Conservation (phyloP, 306 rosid species). For the cucumber (Cucumis sativus) region DNA sequence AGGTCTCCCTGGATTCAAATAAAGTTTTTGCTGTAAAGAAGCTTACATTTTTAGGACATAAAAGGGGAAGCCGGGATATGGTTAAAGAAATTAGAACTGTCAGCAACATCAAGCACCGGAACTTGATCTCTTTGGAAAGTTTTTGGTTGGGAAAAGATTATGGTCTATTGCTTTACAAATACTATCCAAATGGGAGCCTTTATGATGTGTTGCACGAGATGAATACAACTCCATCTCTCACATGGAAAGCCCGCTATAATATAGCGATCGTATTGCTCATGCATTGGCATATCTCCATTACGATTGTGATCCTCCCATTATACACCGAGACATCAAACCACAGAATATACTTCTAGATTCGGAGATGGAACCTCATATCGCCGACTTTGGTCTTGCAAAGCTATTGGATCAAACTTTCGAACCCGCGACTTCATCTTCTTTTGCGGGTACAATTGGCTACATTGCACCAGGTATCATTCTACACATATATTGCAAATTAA, state of each 20-base stretch:
- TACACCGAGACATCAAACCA: conserved; percentile 83
- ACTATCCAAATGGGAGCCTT: conserved; percentile 83
- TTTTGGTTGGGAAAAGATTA: conserved; percentile 46
- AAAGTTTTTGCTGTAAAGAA: conserved; percentile 56
- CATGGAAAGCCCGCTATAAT: conserved; percentile 52
- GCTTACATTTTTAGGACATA: conserved; percentile 28
- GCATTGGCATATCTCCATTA: conserved; percentile 70
- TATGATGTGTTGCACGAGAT: conserved; percentile 57
- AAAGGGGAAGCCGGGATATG: conserved; percentile 39
- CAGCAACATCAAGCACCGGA: conserved; percentile 59
- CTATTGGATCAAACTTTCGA: conserved; percentile 50
- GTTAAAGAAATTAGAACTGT: conserved; percentile 53
- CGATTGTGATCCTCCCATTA: conserved; percentile 68
- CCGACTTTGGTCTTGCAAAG: conserved; percentile 85
- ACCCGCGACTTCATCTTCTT: conserved; percentile 23
- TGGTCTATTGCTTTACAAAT: conserved; percentile 57
- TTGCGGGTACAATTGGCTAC: conserved; percentile 63
- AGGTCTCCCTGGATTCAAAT: conserved; percentile 34
- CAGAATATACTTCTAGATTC: conserved; percentile 65
- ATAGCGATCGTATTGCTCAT: conserved; percentile 62
- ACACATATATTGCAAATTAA: too few species aligned
- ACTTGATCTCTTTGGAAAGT: conserved; percentile 51
- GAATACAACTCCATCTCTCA: conserved; percentile 29
- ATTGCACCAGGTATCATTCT: conserved; percentile 62
- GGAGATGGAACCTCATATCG: conserved; percentile 72